Evolutionary conservation across 371 early-diverging fungal species (phyloP), one percentile per base, ranked within the genome.

Genomic region (Mucor saturninus): DNA sequence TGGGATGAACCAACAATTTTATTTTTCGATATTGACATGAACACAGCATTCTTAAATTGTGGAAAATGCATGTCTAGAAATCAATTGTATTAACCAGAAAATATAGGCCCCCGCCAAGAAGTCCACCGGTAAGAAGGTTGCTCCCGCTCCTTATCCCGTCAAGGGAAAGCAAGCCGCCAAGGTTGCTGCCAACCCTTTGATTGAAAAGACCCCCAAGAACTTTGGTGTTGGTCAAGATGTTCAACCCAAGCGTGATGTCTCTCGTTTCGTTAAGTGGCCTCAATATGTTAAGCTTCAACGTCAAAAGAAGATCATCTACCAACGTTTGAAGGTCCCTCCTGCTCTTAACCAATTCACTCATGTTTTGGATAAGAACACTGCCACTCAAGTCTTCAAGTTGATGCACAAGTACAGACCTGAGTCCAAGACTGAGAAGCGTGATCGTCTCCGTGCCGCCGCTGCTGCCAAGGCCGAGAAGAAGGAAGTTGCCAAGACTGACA

Each of bases 281-380:
- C 87, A 92, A 68, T 98, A 98, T 77, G 92, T 98, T 67, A 94
- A 93, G 62, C 93, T 97, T 56, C 98, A 98, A 86, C 93, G 98
- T 75, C 98, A 98, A 85, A 91, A 93, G 86, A 90, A 90, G 83
- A 94, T 99, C 83, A 85, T 99, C 63, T 91, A 91, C 82, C 93
- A 93, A 86, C 96, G 99, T 82, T 87, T 99, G 66, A 98, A 98
- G 93, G 99, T 99, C 45, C 99, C 99, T 65, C 99, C 99, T 42
- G 93, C 99, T 62, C 90, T 99, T 87, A 97, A 99, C 92, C 99
- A 99, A 89, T 99, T 99, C 92, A 92, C 94, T 74, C 91, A 95
- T 77, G 88, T 90, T 61, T 83, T 99, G 70, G 97, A 98, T 87
- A 92, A 94, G 87, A 96, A 98, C 90, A 97, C 96, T 67, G 96